These are phyloP conservation scores for Austroboletus festivus DNA, from an alignment of 768 basidiomycete genomes.

Conservation along the genomic window DNA sequence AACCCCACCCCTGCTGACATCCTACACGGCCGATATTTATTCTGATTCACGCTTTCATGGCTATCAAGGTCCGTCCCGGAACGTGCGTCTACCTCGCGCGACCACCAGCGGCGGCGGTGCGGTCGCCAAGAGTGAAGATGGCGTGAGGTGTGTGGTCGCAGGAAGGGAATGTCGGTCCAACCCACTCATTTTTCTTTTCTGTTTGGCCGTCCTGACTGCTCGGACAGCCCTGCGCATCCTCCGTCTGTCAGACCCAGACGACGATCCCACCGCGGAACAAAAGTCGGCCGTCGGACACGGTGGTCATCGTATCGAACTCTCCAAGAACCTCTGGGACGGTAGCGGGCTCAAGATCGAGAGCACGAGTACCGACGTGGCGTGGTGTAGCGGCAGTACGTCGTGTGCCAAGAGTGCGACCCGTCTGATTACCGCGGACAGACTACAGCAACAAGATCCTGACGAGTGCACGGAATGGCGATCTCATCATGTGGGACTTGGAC, in stretches of 20 bases:
- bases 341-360: slow-evolving; percentile 78
- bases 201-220: slow-evolving; percentile 7
- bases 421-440: slow-evolving; percentile 35
- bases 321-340: slow-evolving; percentile 75
- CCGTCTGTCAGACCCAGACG: slow-evolving; percentile 50
- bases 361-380: slow-evolving; percentile 76
- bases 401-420: neutral
- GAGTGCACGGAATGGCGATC: slow-evolving; percentile 76
- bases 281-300: slow-evolving; percentile 55
- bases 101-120: slow-evolving; percentile 61
- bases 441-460: slow-evolving; percentile 77
- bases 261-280: slow-evolving; percentile 40
- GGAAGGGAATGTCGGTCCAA: slow-evolving; percentile 68
- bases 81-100: slow-evolving; percentile 58
- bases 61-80: slow-evolving; percentile 43
- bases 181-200: neutral
- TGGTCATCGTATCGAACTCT: slow-evolving; percentile 66
- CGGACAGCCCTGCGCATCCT: slow-evolving; percentile 56
- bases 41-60: slow-evolving; percentile 45
- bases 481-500: slow-evolving; percentile 80
- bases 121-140: slow-evolving; percentile 68
- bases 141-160: slow-evolving; percentile 63
- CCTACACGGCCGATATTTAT: slow-evolving; percentile 30
- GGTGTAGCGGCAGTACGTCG: slow-evolving; percentile 66
- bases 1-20: neutral